Conservation (phyloP, 352 stramenopile species). For the Globisporangium nunn region DNA sequence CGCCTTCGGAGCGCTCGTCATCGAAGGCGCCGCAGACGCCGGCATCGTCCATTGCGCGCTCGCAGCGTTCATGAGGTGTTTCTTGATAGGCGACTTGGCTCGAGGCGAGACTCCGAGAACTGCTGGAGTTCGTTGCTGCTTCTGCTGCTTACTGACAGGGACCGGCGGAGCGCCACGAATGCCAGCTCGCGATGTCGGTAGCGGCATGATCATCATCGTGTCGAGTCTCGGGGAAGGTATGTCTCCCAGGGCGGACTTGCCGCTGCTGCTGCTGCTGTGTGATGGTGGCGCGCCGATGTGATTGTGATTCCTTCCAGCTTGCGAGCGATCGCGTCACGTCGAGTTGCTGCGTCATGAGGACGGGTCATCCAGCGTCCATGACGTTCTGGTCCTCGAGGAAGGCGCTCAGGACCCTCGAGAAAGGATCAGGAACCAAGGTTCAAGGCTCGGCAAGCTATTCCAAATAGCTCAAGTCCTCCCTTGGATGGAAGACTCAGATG, state of each 20-base stretch:
- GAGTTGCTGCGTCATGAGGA: background rate
- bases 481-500: too few species aligned
- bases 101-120: background rate
- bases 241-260: background rate
- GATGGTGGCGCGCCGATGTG: background rate
- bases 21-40: background rate
- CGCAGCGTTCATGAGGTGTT: slow-evolving; percentile 29
- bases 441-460: too few species aligned
- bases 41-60: slow-evolving; percentile 1
- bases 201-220: slow-evolving; percentile 19
- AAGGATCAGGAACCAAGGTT: too few species aligned
- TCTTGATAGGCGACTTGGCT: slow-evolving; percentile 51
- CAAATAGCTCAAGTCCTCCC: too few species aligned
- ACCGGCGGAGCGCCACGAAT: background rate
- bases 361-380: too few species aligned
- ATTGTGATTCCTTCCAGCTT: background rate
- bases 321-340: background rate
- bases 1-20: background rate
- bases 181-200: slow-evolving; percentile 3
- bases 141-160: slow-evolving; percentile 8
- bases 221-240: background rate
- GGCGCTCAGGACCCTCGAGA: background rate
- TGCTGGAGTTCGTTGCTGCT: background rate
- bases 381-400: background rate
- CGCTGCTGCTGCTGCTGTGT: background rate